Base-by-base conservation (phyloP, 352 stramenopile genomes). In the Globisporangium heterothallicum region DNA sequence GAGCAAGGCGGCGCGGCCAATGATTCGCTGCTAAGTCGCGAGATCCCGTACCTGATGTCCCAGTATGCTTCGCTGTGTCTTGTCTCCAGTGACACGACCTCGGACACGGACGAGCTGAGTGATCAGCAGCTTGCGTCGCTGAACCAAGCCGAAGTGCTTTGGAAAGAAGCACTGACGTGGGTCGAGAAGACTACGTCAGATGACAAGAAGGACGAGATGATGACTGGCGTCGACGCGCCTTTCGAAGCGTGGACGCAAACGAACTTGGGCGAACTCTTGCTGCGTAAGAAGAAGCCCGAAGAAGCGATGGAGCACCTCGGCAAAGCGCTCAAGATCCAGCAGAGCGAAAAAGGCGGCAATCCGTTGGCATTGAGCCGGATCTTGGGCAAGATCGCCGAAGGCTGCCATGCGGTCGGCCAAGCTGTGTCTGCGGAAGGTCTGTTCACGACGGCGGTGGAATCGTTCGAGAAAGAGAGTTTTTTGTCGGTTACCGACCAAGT, bases 191-290 rank as follows among this genome's bases (percentile, higher is more conserved):
- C 63, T 22, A 53, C 58, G 16, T 54, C 60, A 47, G 68, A 84
- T 18, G 59, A 66, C 12, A 61, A 61, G 18, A 77, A 69, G 22
- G 72, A 87, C 27, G 66, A 77, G 10, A 54, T 84, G 50, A 65
- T 61, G 22, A 72, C 70, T 1, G 74, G 71, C 53, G 65, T 84
- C 7, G 71, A 88, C 44, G 59, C 70, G 16, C 66, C 70, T 16
- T 88, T 90, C 38, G 70, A 76, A 58, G 75, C 75, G 8, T 90
- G 73, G 64, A 70, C 86, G 21, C 57, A 87, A 56, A 84, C 71
- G 29, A 90, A 90, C 45, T 48, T 90, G 7, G 79, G 76, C 27
- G 79, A 90, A 58, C 48, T 88, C 30, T 36, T 88, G 40, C 57
- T 90, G 43, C 65, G 63, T 22, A 70, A 74, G 43, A 75, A 86